Conservation (phyloP, 164 flowering plant genomes). For the Annona squamosa region DNA sequence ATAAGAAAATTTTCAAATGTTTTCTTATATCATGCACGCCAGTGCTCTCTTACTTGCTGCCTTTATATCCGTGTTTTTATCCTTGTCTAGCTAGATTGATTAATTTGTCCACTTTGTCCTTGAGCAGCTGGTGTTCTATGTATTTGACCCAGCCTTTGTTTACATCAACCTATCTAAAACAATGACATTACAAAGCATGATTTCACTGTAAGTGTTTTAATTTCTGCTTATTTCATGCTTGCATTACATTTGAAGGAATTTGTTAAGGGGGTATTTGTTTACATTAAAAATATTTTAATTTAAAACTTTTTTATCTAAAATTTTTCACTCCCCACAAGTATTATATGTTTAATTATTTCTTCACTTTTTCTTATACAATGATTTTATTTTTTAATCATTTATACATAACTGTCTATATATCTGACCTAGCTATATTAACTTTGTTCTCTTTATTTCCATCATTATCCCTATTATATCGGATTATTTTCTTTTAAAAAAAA, state of each 20-base stretch:
- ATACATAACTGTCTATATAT: too few species aligned
- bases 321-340: not conserved
- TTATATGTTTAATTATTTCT: not conserved
- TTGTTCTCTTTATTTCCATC: not conserved
- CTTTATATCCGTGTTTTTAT: too few species aligned
- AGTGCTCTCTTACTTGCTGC: too few species aligned
- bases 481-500: not conserved
- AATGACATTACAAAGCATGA: conserved; percentile 48
- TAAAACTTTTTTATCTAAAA: not conserved
- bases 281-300: not conserved
- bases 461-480: not conserved
- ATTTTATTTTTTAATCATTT: too few species aligned
- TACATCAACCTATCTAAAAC: conserved; percentile 42
- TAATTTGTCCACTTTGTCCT: conserved; percentile 3
- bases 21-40: too few species aligned
- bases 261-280: not conserved
- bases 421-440: not conserved
- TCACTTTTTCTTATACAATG: not conserved
- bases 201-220: conserved; percentile 42
- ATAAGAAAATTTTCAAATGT: too few species aligned
- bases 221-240: not conserved
- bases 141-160: conserved; percentile 70
- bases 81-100: too few species aligned
- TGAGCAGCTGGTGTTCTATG: conserved; percentile 61
- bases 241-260: not conserved